Base-by-base conservation (phyloP, 495 filamentous ascomycete genomes). In the Penicillium manginii region DNA sequence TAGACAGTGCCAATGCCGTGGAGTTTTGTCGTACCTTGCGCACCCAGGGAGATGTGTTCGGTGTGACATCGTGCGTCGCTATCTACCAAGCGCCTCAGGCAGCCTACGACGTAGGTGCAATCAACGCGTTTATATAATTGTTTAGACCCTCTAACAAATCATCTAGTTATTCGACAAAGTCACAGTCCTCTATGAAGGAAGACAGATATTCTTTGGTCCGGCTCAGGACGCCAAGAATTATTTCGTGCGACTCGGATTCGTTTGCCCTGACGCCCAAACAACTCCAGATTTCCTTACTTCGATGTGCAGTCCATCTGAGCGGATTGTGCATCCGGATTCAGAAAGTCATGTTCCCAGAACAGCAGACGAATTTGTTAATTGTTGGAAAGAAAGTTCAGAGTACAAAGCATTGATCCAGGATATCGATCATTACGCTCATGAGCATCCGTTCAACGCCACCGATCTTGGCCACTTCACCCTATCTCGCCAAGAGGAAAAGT, bases 281-380 rank as follows among this genome's bases (percentile, higher is more conserved):
- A 89, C 87, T 1, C 86, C 88, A 18, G 91, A 94, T 66, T 94
- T 91, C 73, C 76, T 93, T 0, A 93, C 91, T 2, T 91, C 90
- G 3, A 75, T 94, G 68, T 92, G 91, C 0, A 88, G 84, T 59
- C 82, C 91, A 1, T 70, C 74, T 3, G 90, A 93, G 66, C 85
- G 90, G 29, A 62, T 84, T 32, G 78, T 86, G 22, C 80, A 83
- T 14, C 62, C 78, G 4, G 91, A 88, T 6, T 91, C 83, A 47
- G 86, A 91, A 66, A 72, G 80, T 64, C 78, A 67, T 33, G 84
- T 83, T 8, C 91, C 91, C 10, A 82, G 85, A 48, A 91, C 89
- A 0, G 83, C 91, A 3, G 88, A 91, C 58, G 89, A 94, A 60
- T 93, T 93, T 65, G 88, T 87, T 2, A 69, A 74, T 14, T 79